Evolutionary conservation across 176 grass and related monocot species (phyloP), one percentile per base, ranked within the genome.

Genomic region (Elaeis guineensis): DNA sequence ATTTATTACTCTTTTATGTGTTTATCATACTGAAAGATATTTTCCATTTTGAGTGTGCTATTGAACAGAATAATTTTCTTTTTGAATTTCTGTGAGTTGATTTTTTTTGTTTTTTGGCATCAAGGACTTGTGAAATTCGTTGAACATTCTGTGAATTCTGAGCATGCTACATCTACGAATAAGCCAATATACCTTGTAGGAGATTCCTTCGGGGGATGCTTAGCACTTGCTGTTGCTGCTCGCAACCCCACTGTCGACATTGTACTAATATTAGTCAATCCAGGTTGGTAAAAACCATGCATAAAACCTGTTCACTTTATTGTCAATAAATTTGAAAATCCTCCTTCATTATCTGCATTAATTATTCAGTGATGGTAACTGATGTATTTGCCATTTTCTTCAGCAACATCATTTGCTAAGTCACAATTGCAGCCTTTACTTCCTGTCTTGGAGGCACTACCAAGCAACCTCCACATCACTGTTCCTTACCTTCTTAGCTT

Each of bases 331-430:
- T 73, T 62, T 35, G 7, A 2, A 21, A 51, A 28, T 29, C 26
- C 23, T 52, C 14, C 69, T 59, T 60, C 21, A 60, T 24, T 51
- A 59, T 51, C 6, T 55, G 8, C 19, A 17, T 30, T 21, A 20
- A 29, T 17, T 61, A 29, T 61, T 72, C 4, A 24, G 25, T 52
- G 9, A 18, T 63, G 24, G 24, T 73, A 4, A 63, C 35, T 51
- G 48, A 15, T 55, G 5, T 32, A 8, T 12, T 30, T 51, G 19
- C 71, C 49, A 54, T 39, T 51, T 29, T 29, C 50, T 64, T 59
- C 73, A 95, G 90, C 91, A 72, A 96, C 92, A 32, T 88, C 92
- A 50, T 96, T 96, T 80, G 59, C 61, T 54, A 90, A 70, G 74
- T 85, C 80, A 65, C 69, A 68, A 23, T 17, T 96, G 62, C 83